Evolutionary conservation across 2,329 filamentous ascomycete species (phyloP), one percentile per base, ranked within the genome.

Genomic region (Lasiodiplodia theobromae): DNA sequence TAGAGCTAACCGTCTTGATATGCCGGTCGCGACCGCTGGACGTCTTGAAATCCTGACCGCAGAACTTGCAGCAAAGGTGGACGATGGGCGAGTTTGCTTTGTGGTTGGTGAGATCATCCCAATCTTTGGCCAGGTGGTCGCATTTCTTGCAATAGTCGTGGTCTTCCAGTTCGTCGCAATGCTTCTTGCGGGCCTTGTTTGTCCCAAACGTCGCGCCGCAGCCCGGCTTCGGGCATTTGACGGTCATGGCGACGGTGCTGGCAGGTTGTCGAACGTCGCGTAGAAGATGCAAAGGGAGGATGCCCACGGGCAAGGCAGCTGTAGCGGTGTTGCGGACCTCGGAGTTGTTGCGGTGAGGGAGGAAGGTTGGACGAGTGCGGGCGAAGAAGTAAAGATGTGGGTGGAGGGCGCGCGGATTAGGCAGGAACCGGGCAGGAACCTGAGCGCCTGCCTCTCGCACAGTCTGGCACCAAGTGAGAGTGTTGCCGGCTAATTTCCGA

Each of bases 1-100:
- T 11, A 16, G 10, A 31, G 73, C 80, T 73, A 73, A 88, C 86
- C 71, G 81, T 75, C 67, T 81, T 78, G n/a, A 87, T 81, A 71
- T 90, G 88, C 23, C 73, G 73, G 66, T 84, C 82, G 12, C 85
- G 79, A 1, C 86, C 87, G 25, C 80, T 81, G 2, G 82, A 78
- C 34, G 82, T 86, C 70, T 83, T 83, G 76, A 88, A 89, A 52
- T 89, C 86, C 10, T 82, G 74, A 14, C 84, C 85, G 66, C 88
- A 89, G 52, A 87, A 79, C 14, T 86, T 84, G 74, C 88, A 90
- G 63, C 82, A 82, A 56, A 86, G 83, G 70, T 87, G 84, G 37
- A 79, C 81, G 2, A 78, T 73, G 64, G 76, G 72, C 1, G 78
- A 77, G 8, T 70, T 72, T 12, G 75, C 74, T 72, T 86, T 86